These are phyloP conservation scores for Pseudonitzschia delicatissima DNA, from an alignment of 108 stramenopile species.

Conservation along the genomic window DNA sequence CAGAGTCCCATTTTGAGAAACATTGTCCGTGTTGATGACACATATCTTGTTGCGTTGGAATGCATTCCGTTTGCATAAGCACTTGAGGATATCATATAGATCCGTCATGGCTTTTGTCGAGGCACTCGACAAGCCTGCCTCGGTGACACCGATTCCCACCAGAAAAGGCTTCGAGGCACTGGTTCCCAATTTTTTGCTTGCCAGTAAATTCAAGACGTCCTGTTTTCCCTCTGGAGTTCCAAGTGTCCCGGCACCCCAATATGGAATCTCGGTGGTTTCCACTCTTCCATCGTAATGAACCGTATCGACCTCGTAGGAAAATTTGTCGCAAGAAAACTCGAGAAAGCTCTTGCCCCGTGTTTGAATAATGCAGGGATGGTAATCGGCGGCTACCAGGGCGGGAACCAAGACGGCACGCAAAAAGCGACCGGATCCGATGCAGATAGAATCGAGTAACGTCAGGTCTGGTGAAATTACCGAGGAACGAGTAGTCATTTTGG, in stretches of 20 bases:
- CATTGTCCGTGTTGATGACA: constrained; percentile 87
- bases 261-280: constrained; percentile 39
- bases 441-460: constrained; percentile 57
- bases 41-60: constrained; percentile 32
- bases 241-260: constrained; percentile 64
- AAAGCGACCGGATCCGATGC: constrained; percentile 86
- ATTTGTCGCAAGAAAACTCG: constrained; percentile 33
- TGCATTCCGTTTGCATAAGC: not conserved
- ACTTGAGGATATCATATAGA: constrained; percentile 54
- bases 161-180: constrained; percentile 34
- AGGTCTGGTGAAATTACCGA: too few relatives aligned
- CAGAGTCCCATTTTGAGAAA: constrained; percentile 76
- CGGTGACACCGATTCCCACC: constrained; percentile 85
- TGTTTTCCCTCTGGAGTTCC: constrained; percentile 48
- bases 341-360: constrained; percentile 71
- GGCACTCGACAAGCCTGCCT: constrained; percentile 72
- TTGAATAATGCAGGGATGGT: constrained; percentile 62
- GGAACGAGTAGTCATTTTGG: too few relatives aligned
- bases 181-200: not conserved
- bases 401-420: constrained; percentile 85
- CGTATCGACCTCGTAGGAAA: constrained; percentile 58
- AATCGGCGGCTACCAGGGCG: constrained; percentile 34
- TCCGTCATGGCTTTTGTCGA: constrained; percentile 65
- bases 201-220: constrained; percentile 30
- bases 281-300: constrained; percentile 50